Conservation (phyloP, 2,329 filamentous ascomycete genomes). For the Elsinoe ampelina region DNA sequence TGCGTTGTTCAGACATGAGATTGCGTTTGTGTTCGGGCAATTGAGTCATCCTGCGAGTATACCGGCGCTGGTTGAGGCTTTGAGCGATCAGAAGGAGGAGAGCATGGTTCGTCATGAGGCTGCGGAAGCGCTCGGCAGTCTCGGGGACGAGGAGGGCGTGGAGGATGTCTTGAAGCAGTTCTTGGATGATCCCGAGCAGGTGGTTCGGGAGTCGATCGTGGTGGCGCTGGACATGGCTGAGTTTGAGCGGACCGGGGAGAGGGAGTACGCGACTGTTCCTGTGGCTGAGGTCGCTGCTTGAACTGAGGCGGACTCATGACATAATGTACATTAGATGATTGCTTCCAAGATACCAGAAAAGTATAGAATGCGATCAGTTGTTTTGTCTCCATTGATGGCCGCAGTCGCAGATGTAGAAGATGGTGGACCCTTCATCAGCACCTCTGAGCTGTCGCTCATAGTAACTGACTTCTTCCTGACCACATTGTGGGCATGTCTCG, state of each 20-base stretch:
- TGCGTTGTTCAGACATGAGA: slow-evolving; percentile 92
- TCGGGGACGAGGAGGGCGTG: slow-evolving; percentile 88
- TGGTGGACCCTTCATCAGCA: slow-evolving; percentile 89
- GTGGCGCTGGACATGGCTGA: slow-evolving; percentile 98
- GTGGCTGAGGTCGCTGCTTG: slow-evolving; percentile 14
- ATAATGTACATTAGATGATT: not conserved
- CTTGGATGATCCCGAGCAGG: slow-evolving; percentile 80
- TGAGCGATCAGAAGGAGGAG: slow-evolving; percentile 71
- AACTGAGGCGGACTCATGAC: not conserved
- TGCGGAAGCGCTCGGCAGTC: slow-evolving; percentile 85
- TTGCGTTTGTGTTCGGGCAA: slow-evolving; percentile 97
- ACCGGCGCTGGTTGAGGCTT: slow-evolving; percentile 67
- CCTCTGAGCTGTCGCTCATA: slow-evolving; percentile 77
- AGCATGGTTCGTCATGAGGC: slow-evolving; percentile 98
- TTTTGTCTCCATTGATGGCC: slow-evolving; percentile 64
- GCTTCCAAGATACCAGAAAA: slow-evolving; percentile 6
- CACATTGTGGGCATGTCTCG: slow-evolving; percentile 71
- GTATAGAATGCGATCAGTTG: slow-evolving; percentile 40
- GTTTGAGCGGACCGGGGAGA: slow-evolving; percentile 79
- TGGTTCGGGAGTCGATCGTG: slow-evolving; percentile 88
- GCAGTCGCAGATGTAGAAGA: slow-evolving; percentile 78
- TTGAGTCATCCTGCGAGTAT: slow-evolving; percentile 95
- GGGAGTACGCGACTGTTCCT: slow-evolving; percentile 87
- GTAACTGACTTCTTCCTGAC: slow-evolving; percentile 71
- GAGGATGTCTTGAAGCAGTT: slow-evolving; percentile 77